Evolutionary conservation across 1,284 basidiomycete species (phyloP), one percentile per base, ranked within the genome.

Genomic region (Sparassis latifolia): DNA sequence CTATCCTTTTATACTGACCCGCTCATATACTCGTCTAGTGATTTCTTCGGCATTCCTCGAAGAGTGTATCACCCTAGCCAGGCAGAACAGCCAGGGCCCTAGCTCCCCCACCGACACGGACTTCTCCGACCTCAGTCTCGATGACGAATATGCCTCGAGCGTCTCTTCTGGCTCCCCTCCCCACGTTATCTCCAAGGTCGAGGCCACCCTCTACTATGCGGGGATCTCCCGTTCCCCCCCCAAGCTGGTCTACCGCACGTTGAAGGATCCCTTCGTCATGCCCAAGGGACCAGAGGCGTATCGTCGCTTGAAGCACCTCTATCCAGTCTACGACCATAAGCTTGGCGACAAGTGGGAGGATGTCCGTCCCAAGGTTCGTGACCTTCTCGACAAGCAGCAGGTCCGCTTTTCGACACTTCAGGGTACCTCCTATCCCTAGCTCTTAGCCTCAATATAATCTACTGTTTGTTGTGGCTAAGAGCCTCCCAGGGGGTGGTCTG

Each of bases 191-290:
- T 47, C 52, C 32, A 40, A 43, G 41, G 45, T 44, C 12, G 56
- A 59, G 55, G 50, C 52, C 37, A 48, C 47, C 37, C 39, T 42
- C 52, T 60, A 55, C 49, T 58, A 55, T 53, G 52, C 56, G 47
- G 64, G 65, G 39, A 44, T 66, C 6, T 56, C 55, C 40, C 60
- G 60, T 60, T 64, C 65, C 32, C 31, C 51, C 44, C 55, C 63
- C 10, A 46, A 33, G 38, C 45, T 67, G 6, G 53, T 67, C 47
- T 20, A 20, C 20, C 20, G 20, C 20, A 20, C 20, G 20, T 43
- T 10, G 35, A 52, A 20, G 42, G 33, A 4, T 27, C 57, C 57
- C 45, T 58, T 32, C 30, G 49, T 53, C 48, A 52, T 40, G 55
- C 57, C 55, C 41, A 56, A 32, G 20, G 55, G 55, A 28, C 48